phyloP scores from a whole-genome alignment of 129 eudicot genomes.

The Helichrysum umbraculigerum region DNA sequence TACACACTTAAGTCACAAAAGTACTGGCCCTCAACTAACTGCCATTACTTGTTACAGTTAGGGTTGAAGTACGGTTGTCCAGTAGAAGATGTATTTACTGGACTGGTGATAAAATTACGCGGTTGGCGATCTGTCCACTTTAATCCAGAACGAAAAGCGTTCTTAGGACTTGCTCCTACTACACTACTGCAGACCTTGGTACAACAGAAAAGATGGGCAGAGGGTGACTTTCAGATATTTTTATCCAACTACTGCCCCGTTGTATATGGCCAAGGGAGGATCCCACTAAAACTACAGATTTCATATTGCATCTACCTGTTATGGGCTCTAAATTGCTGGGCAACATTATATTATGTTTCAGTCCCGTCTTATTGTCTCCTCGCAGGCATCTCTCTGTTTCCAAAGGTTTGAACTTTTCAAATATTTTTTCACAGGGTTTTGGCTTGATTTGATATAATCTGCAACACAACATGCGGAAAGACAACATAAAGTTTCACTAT shows the following conservation, averaged over 20 bases:
- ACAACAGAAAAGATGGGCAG: slow-evolving; percentile 52
- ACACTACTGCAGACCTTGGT: slow-evolving; percentile 37
- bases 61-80: slow-evolving; percentile 49
- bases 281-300: slow-evolving; percentile 39
- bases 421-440: slow-evolving; percentile 28
- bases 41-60: slow-evolving; percentile 29
- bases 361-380: slow-evolving; percentile 44
- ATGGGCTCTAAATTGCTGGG: slow-evolving; percentile 42
- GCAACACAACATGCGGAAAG: background rate
- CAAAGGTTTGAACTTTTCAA: slow-evolving; percentile 27
- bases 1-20: background rate
- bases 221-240: slow-evolving; percentile 39
- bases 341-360: slow-evolving; percentile 38
- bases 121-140: slow-evolving; percentile 45
- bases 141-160: slow-evolving; percentile 39
- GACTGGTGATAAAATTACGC: slow-evolving; percentile 40
- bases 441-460: background rate
- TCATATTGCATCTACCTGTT: slow-evolving; percentile 30
- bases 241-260: slow-evolving; percentile 36
- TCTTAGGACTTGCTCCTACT: slow-evolving; percentile 43
- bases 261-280: slow-evolving; percentile 31
- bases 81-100: slow-evolving; percentile 45
- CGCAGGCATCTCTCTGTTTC: slow-evolving; percentile 31
- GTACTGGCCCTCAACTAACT: background rate
- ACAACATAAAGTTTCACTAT: background rate